Conservation (phyloP, 2,329 filamentous ascomycete species). For the Falciphora oryzae region DNA sequence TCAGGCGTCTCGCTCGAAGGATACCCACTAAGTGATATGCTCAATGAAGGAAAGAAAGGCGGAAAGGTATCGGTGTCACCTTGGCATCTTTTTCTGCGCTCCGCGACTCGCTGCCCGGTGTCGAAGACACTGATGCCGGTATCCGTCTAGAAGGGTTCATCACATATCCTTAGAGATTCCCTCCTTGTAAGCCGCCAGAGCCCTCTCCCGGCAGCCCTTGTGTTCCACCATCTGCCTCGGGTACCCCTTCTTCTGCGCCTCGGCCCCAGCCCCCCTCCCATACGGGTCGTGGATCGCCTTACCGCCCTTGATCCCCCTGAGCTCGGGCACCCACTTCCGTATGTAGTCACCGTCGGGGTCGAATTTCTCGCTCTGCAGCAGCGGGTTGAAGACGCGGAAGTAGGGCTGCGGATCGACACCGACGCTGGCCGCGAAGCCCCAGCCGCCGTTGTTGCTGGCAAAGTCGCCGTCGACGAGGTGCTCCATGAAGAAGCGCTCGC, state of each 20-base stretch:
- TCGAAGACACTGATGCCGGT: no score
- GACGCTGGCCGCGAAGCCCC: slow-evolving; percentile 42
- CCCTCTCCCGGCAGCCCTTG: slow-evolving; percentile 57
- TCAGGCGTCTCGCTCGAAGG: no score
- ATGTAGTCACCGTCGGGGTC: slow-evolving; percentile 76
- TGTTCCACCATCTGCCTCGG: slow-evolving; percentile 72
- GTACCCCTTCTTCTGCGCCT: slow-evolving; percentile 64
- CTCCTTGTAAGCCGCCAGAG: slow-evolving; percentile 24
- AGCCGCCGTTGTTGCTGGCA: slow-evolving; percentile 66
- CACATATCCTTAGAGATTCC: slow-evolving; percentile 18
- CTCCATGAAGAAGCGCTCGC: slow-evolving; percentile 79
- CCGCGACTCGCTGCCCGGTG: no score
- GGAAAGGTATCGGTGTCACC: no score
- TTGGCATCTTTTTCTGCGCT: no score
- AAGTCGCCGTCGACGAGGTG: slow-evolving; percentile 74
- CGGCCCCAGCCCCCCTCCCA: slow-evolving; percentile 50
- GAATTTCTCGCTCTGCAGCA: slow-evolving; percentile 81
- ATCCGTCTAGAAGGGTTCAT: no score
- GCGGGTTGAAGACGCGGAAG: slow-evolving; percentile 84
- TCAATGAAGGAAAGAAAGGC: no score
- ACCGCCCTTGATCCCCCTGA: slow-evolving; percentile 53
- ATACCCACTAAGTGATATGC: no score
- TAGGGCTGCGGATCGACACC: slow-evolving; percentile 52
- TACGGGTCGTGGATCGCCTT: slow-evolving; percentile 80
- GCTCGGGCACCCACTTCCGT: slow-evolving; percentile 73